Evolutionary conservation across 805 yeast genomes (phyloP), one percentile per base, ranked within the genome.

Genomic region (Starmerella vaccinii): DNA sequence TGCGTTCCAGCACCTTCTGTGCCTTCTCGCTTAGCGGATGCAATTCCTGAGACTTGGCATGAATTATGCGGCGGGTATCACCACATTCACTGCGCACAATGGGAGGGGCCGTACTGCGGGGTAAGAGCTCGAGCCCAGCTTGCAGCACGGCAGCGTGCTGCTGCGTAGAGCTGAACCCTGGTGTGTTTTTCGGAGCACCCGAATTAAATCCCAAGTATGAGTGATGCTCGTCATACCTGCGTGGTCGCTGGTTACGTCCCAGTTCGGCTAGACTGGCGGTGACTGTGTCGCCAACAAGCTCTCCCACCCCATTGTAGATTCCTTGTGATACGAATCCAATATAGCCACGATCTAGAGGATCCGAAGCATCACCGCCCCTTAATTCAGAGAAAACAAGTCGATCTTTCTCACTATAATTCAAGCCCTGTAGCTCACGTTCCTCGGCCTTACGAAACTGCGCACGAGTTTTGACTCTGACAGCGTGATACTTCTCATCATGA

Each of bases 241-340:
- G 43, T 16, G 42, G 30, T 41, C 26, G 32, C 16, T 26, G 33
- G 3, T 41, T 27, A n/a, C 45, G 45, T 12, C 45, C 50, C 18
- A 30, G n/a, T 4, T 21, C 16, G 13, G 47, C 51, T 38, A 34
- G 29, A 19, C 7, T 8, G 19, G 29, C 49, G 12, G 52, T 12
- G 15, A 45, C 39, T 15, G 39, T 27, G 35, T 53, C 57, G 27
- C 51, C 47, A 1, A 35, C 10, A 5, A 50, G 50, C 21, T 12
- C 37, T 12, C 58, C 58, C 1, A 27, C 12, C 19, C 19, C 32
- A 24, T 46, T 29, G 34, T 18, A 55, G 12, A 55, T 44, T 16
- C 50, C 40, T 13, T 49, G 45, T 5, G 58, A 52, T 2, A 47
- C 50, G 15, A 55, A 46, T 7, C 58, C 58, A 12, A 53, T 26